Evolutionary conservation across 352 stramenopile species (phyloP), one percentile per base, ranked within the genome.

Genomic region (Globisporangium solare): DNA sequence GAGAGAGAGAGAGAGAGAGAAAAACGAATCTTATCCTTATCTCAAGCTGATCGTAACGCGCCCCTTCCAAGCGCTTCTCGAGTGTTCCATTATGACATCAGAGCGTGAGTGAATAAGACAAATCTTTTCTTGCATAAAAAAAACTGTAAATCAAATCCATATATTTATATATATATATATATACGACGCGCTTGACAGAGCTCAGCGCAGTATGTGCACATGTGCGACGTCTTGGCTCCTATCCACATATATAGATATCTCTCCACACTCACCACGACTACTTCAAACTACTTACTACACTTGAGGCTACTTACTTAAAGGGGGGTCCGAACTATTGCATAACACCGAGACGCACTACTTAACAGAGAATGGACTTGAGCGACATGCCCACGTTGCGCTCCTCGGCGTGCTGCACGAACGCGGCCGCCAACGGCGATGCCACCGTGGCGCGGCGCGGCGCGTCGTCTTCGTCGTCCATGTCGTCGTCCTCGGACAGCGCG

Each of bases 331-430:
- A n/a, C 39, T 43, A 43, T n/a, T n/a, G 1, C 12, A 15, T 43
- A 43, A 43, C 39, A 43, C 10, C 3, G 10, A 43, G 10, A 43
- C 14, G 6, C 17, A 31, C 12, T 35, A 18, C 39, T 84, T 57
- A 90, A 61, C 80, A 91, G 54, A 88, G 61, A 67, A 88, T 87
- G 31, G 76, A 87, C 67, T 85, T 68, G 37, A 91, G 66, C 46
- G 80, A 91, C 80, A 91, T 91, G 51, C 76, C 79, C 43, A 51
- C 49, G 46, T 67, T 81, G 54, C 80, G 71, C 37, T 71, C 68
- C 13, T 73, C 65, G 21, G 37, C 48, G 21, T 63, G 58, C 51
- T 66, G 50, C 17, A 35, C 27, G 27, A 11, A 35, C 27, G 27
- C 7, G 0, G 27, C 27, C 27, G 27, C 27, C 27, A 35, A 35